A percentile compares a stretch with the other conserved stretches of the same genome.
phyloP scores from a whole-genome alignment of 2,329 filamentous ascomycete species.

The Sordariomycetes sp. region DNA sequence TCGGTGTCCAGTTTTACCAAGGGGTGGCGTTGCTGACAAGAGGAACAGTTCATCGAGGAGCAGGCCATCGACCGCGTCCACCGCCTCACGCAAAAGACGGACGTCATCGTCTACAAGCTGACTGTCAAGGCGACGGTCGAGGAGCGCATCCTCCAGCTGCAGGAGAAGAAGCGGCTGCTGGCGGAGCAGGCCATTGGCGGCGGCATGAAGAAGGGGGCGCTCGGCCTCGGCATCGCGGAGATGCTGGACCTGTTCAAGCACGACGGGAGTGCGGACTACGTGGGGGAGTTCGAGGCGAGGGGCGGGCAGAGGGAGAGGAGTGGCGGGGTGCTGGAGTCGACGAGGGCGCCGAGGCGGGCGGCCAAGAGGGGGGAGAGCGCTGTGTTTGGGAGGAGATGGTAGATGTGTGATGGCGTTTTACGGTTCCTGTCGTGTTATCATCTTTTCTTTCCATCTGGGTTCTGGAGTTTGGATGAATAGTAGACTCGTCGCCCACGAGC shows the following conservation, averaged over 20 bases:
- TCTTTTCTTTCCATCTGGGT: neutral
- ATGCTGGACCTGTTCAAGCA: slow-evolving; percentile 81
- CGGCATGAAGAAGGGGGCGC: slow-evolving; percentile 55
- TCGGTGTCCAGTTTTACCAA: neutral
- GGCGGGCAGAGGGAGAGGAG: slow-evolving; percentile 10
- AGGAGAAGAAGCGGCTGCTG: slow-evolving; percentile 84
- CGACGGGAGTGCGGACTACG: slow-evolving; percentile 6
- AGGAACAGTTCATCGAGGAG: slow-evolving; percentile 79
- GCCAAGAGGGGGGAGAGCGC: slow-evolving; percentile 19
- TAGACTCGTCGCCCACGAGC: neutral
- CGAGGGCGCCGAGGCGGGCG: neutral
- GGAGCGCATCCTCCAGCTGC: slow-evolving; percentile 84
- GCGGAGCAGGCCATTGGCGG: slow-evolving; percentile 87
- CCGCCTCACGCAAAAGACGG: slow-evolving; percentile 89
- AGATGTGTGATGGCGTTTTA: neutral
- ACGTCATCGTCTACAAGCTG: slow-evolving; percentile 91
- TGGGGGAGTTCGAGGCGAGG: slow-evolving; percentile 10
- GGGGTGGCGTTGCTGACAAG: slow-evolving; percentile 1
- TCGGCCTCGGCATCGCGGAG: slow-evolving; percentile 85
- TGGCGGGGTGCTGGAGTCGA: slow-evolving; percentile 12
- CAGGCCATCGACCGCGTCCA: slow-evolving; percentile 98
- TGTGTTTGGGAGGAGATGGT: slow-evolving; percentile 29
- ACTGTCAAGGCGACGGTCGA: slow-evolving; percentile 81
- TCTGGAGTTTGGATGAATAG: neutral
- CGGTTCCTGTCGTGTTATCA: no score